A percentile compares a stretch with the other conserved stretches of the same genome.
Conservation (phyloP, 1,284 basidiomycete genomes). For the Apiotrichum laibachii region DNA sequence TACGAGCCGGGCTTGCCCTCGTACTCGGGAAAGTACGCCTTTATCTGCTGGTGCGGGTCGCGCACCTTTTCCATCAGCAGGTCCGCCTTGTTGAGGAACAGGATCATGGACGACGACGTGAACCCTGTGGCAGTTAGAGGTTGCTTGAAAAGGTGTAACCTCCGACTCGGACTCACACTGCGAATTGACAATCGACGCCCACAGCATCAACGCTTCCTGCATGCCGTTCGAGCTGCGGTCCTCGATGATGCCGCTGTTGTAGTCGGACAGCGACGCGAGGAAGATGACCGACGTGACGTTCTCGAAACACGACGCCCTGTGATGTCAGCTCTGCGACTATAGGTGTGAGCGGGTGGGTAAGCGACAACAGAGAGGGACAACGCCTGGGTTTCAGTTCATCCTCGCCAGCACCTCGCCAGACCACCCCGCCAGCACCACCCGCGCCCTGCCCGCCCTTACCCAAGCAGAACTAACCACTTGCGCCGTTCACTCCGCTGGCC, state of each 20-base stretch:
- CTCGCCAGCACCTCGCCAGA: too few species aligned
- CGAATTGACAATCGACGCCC: conserved; percentile 89
- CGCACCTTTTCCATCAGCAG: conserved; percentile 78
- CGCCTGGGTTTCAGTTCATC: too few species aligned
- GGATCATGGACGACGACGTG: conserved; percentile 82
- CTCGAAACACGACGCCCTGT: conserved; percentile 67
- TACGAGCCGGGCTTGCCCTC: conserved; percentile 59
- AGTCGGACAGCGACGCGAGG: conserved; percentile 87
- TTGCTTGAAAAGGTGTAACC: too few species aligned
- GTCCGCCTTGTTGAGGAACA: conserved; percentile 89
- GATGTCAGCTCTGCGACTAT: not conserved
- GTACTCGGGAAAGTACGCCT: conserved; percentile 72
- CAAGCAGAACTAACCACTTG: conserved; percentile 61
- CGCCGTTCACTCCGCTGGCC: conserved; percentile 91
- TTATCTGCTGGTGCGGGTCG: conserved; percentile 68
- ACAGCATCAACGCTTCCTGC: conserved; percentile 93
- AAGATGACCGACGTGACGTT: conserved; percentile 95
- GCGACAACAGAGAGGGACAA: not conserved
- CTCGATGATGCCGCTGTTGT: conserved; percentile 91
- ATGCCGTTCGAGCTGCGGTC: conserved; percentile 98
- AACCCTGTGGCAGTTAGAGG: conserved; percentile 64
- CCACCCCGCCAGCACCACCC: not conserved
- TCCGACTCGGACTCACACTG: conserved; percentile 52
- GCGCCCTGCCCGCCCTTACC: not conserved
- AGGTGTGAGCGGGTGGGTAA: not conserved